Evolutionary conservation across 1,139 yeast species (phyloP), one percentile per base, ranked within the genome.

Genomic region (Lodderomyces jiufengensis): DNA sequence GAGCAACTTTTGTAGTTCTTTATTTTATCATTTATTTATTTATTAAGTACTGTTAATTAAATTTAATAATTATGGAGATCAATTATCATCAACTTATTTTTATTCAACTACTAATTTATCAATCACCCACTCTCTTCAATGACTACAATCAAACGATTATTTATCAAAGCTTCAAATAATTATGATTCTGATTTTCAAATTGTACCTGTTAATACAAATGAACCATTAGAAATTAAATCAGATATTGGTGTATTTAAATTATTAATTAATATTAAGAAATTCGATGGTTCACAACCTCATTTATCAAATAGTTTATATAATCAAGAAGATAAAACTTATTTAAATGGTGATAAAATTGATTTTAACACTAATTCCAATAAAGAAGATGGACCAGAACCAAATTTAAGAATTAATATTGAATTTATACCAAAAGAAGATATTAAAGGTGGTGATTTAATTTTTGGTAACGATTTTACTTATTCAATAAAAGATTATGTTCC

Each of bases 391-490:
- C 25, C 25, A 5, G 27, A 30, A 13, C 63, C 68, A 16, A 69
- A 66, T 39, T 49, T 70, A 23, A 50, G 69, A 18, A 50, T 70
- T 24, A 54, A 59, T 24, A 55, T 71, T 14, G 60, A 57, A 27
- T 68, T 69, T 41, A 57, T 51, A 10, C 77, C 78, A 5, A 61
- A 59, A n/a, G 40, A 43, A 12, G 61, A 66, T 24, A 65, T 78
- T 13, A 49, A 51, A 24, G 86, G 84, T 1, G 64, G 72, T 31
- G 70, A 70, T 11, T 57, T 82, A 35, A 46, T 77, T 10, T 82
- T 78, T 60, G 90, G 90, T 1, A 83, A 83, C 50, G 90, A 83
- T 51, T 80, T 80, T 53, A 76, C 70, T 15, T 57, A 66, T 23
- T 81, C 87, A 1, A 74, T 83, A 29, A 61, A 69, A 29, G 80